Conservation (phyloP, 2,329 filamentous ascomycete species). For the Fusarium caatingaense region DNA sequence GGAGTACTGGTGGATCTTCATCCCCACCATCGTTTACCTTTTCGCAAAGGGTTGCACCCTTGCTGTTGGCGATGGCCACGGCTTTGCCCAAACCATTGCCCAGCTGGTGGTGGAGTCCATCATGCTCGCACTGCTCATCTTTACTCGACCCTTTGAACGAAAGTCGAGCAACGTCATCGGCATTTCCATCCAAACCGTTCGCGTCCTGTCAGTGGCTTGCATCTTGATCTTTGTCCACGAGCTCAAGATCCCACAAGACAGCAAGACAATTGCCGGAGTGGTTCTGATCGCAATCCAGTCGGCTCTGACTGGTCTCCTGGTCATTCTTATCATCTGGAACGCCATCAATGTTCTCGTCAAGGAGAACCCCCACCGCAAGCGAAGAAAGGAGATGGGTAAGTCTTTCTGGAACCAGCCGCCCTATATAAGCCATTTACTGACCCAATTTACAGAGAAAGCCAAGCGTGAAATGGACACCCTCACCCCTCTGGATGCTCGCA, state of each 20-base stretch:
- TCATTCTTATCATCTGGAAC: constrained; percentile 89
- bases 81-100: constrained; percentile 80
- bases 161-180: constrained; percentile 93
- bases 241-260: constrained; percentile 88
- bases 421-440: constrained; percentile 39
- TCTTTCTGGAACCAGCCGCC: constrained; percentile 7
- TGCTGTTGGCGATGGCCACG: constrained; percentile 86
- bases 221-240: constrained; percentile 95
- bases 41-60: constrained; percentile 89
- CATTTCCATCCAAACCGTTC: constrained; percentile 88
- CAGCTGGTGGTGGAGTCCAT: constrained; percentile 84
- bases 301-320: constrained; percentile 81
- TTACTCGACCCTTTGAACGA: constrained; percentile 87
- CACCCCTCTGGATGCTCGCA: constrained; percentile 87
- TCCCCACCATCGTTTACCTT: constrained; percentile 89
- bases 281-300: constrained; percentile 93
- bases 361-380: constrained; percentile 89
- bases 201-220: constrained; percentile 87
- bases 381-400: constrained; percentile 90
- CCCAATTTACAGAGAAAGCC: constrained; percentile 72
- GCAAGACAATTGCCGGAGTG: constrained; percentile 93
- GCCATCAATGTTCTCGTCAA: constrained; percentile 84
- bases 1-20: constrained; percentile 96
- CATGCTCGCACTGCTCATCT: constrained; percentile 83
- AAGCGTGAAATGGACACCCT: constrained; percentile 83